These are phyloP conservation scores for Sanghuangporus sanghuang DNA, from an alignment of 1,284 basidiomycete species.

Conservation along the genomic window DNA sequence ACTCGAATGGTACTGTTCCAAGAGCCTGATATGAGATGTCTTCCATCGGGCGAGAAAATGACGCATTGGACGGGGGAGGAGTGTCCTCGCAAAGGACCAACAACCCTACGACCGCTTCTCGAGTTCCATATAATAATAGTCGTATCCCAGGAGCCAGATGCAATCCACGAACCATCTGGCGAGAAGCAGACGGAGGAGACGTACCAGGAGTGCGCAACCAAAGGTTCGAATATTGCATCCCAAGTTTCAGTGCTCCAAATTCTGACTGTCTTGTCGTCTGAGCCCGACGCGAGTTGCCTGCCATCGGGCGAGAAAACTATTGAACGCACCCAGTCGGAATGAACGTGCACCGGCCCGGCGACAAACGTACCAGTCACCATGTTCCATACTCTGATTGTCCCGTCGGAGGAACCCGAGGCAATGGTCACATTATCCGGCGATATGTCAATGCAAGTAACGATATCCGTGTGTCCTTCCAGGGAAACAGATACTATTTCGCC, in stretches of 20 bases:
- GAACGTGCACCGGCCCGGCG: neutral
- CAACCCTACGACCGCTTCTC: neutral
- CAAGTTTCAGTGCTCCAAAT: neutral
- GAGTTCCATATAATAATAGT: conserved; percentile 3
- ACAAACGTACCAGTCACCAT: neutral
- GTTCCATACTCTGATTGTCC: conserved; percentile 13
- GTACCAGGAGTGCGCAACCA: neutral
- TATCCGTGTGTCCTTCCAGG: conserved; percentile 20
- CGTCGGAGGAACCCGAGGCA: conserved; percentile 10
- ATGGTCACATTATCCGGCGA: conserved; percentile 6
- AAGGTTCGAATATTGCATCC: neutral
- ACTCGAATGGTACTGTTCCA: neutral
- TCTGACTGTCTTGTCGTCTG: neutral
- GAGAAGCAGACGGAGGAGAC: conserved; percentile 1
- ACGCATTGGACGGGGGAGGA: neutral
- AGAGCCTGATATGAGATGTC: neutral
- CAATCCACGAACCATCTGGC: neutral
- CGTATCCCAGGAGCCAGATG: neutral
- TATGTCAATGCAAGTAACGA: neutral
- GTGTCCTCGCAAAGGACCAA: neutral
- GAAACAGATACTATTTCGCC: conserved; percentile 20
- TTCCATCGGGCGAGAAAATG: neutral
- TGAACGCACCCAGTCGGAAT: neutral
- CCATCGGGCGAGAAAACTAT: conserved; percentile 2
- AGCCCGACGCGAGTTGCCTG: neutral